Conservation (phyloP, 306 rosid species). For the Spatholobus suberectus region DNA sequence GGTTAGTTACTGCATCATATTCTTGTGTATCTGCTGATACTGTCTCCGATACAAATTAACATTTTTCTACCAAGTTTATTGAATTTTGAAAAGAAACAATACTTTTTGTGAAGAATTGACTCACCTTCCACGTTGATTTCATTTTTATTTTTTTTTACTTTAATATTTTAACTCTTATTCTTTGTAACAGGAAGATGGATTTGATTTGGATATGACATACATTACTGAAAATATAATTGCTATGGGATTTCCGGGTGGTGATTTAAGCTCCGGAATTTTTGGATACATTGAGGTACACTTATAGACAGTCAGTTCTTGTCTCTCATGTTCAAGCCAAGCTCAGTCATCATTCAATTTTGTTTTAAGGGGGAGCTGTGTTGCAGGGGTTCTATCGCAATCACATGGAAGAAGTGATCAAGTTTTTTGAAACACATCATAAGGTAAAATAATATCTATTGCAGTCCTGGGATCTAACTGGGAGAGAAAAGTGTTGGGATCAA, state of each 20-base stretch:
- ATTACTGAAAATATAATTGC: slow-evolving; percentile 91
- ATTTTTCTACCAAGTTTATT: slow-evolving; percentile 20
- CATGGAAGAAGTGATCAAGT: slow-evolving; percentile 93
- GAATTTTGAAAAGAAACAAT: slow-evolving; percentile 24
- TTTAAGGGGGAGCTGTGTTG: slow-evolving; percentile 48
- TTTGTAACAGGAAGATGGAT: slow-evolving; percentile 76
- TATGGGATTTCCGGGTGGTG: slow-evolving; percentile 98
- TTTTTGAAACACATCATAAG: slow-evolving; percentile 89
- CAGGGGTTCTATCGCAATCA: slow-evolving; percentile 97
- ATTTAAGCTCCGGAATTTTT: slow-evolving; percentile 84
- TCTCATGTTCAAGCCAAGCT: slow-evolving; percentile 40
- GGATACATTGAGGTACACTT: slow-evolving; percentile 85
- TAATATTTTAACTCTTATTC: slow-evolving; percentile 19
- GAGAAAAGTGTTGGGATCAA: background rate
- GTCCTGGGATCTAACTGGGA: slow-evolving; percentile 1
- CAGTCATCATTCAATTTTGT: slow-evolving; percentile 35
- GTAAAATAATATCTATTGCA: slow-evolving; percentile 48
- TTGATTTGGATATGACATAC: slow-evolving; percentile 91
- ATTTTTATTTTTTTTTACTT: slow-evolving; percentile 21
- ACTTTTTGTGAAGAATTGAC: slow-evolving; percentile 26
- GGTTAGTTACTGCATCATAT: slow-evolving; percentile 14
- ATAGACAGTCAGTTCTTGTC: slow-evolving; percentile 12
- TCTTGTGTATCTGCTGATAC: slow-evolving; percentile 8
- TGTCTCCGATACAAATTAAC: slow-evolving; percentile 19
- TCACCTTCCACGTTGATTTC: slow-evolving; percentile 3